A percentile compares a stretch with the other conserved stretches of the same genome.
phyloP scores from a whole-genome alignment of 2,329 filamentous ascomycete species.

The Zarea fungicola region DNA sequence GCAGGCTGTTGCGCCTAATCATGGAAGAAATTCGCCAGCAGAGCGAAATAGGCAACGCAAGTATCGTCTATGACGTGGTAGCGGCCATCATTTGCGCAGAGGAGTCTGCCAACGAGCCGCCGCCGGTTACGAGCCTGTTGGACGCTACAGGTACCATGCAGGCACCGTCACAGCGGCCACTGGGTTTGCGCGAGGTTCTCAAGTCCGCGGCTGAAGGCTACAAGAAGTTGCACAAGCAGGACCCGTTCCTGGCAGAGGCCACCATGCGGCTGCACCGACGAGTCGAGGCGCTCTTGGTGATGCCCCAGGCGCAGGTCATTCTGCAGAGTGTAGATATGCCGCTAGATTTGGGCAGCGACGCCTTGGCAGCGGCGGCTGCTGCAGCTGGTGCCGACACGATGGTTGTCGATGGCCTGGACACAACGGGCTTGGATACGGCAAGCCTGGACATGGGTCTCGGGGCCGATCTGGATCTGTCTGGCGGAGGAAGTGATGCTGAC shows the following conservation, averaged over 20 bases:
- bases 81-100: constrained; percentile 66
- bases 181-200: constrained; percentile 57
- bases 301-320: constrained; percentile 35
- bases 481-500: constrained; percentile 31
- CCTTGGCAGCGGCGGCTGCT: constrained; percentile 21
- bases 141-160: constrained; percentile 33
- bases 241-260: constrained; percentile 53
- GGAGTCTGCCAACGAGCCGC: constrained; percentile 43
- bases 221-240: constrained; percentile 49
- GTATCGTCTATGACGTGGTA: constrained; percentile 63
- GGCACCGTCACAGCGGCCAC: constrained; percentile 37
- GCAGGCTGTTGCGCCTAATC: constrained; percentile 54
- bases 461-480: constrained; percentile 22
- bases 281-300: constrained; percentile 60
- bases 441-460: constrained; percentile 34
- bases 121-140: constrained; percentile 22
- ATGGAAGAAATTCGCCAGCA: constrained; percentile 63
- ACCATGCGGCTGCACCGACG: constrained; percentile 57
- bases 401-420: constrained; percentile 36
- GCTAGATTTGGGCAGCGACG: constrained; percentile 35
- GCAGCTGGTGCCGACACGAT: constrained; percentile 33
- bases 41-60: constrained; percentile 52
- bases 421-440: constrained; percentile 28
- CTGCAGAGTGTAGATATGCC: constrained; percentile 37
- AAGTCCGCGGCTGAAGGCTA: constrained; percentile 54